These are phyloP conservation scores for Fragaria vesca DNA, from an alignment of 306 rosid genomes.

Conservation along the genomic window DNA sequence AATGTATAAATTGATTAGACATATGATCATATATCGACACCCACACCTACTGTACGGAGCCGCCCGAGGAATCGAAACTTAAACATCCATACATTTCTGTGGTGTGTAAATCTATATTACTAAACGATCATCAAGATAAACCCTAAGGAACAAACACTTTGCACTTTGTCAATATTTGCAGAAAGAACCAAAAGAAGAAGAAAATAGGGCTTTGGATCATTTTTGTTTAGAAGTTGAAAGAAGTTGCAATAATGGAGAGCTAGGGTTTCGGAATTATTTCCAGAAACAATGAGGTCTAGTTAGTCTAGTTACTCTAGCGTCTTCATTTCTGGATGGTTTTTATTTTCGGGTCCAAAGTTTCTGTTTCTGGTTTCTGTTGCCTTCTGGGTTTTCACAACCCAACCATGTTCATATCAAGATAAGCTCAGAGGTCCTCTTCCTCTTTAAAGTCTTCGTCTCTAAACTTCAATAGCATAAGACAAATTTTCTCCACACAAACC, in stretches of 20 bases:
- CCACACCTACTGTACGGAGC: constrained; percentile 47
- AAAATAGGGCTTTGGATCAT: neutral
- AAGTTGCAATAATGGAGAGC: neutral
- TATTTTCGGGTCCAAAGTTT: neutral
- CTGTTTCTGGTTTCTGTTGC: constrained; percentile 11
- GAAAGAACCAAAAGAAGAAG: neutral
- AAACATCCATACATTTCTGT: constrained; percentile 2
- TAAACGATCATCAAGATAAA: constrained; percentile 5
- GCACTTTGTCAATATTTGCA: constrained; percentile 6
- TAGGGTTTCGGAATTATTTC: neutral
- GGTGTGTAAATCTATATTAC: neutral
- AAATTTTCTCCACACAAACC: constrained; percentile 25
- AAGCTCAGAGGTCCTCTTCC: neutral
- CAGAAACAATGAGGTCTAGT: neutral
- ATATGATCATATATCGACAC: constrained; percentile 25
- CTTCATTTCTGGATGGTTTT: neutral
- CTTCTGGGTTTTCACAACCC: neutral
- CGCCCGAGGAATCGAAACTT: constrained; percentile 2
- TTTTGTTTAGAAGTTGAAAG: neutral
- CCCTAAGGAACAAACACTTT: neutral
- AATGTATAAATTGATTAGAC: constrained; percentile 42
- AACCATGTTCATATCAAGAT: neutral
- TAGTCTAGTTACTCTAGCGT: neutral
- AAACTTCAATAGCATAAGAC: constrained; percentile 12
- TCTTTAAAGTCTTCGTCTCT: neutral